Base-by-base conservation (phyloP, 768 basidiomycete genomes). In the Lentinula boryana region DNA sequence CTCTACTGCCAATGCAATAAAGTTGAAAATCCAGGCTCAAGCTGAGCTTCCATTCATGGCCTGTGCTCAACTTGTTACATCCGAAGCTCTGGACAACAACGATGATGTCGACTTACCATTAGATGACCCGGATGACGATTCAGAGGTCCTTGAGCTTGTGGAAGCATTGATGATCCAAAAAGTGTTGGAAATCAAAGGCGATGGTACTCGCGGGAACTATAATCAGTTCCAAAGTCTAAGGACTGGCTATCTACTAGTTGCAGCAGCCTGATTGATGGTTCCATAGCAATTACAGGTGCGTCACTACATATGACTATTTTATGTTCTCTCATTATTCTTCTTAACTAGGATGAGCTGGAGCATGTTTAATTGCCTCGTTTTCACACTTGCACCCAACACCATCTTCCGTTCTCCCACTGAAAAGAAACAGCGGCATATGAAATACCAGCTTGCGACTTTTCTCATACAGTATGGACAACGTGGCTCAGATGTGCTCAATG, bases 401-500 rank as follows among this genome's bases (percentile, higher is more conserved):
- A 59, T 59, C 33, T 59, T 59, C 27, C 58, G 35, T 33, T 35
- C 27, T 10, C 43, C 12, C 2, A 44, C n/a, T n/a, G n/a, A 32
- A 59, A 49, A 50, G 31, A 41, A 9, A 50, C 58, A 59, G 21
- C 1, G 46, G 12, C 46, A 35, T 46, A 46, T 59, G 9, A 48
- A 59, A 36, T 59, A 50, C 33, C 58, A 59, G 32, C 58, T 59
- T 35, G 58, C 44, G 12, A 15, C 44, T 7, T 59, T n/a, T n/a
- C n/a, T n/a, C n/a, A n/a, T n/a, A n/a, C n/a, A 64, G 1, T 66
- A 67, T 53, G 68, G 68, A 10, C 62, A 60, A 23, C 60, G 54
- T 21, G 70, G 23, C 23, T 23, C 23, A 23, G 23, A 23, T 23
- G 23, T 23, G 23, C 23, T 23, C 23, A 23, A 23, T 23, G 23